These are phyloP conservation scores for Phytophthora macrochlamydospora DNA, from an alignment of 352 stramenopile genomes.

Conservation along the genomic window DNA sequence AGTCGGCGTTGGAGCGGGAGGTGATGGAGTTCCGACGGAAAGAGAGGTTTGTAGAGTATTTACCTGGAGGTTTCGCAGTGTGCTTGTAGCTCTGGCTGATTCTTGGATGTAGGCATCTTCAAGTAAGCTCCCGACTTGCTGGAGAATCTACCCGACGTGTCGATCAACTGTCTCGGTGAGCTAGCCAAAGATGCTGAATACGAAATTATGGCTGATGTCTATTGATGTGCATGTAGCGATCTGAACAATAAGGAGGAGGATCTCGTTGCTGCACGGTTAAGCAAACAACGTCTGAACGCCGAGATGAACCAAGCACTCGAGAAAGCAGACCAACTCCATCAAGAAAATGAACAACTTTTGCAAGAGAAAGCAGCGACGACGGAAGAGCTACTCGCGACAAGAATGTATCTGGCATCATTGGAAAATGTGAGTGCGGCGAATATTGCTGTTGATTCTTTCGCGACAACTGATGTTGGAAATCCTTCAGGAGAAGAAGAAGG, in stretches of 20 bases:
- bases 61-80: background rate
- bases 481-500: conserved; percentile 68
- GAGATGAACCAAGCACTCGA: conserved; percentile 64
- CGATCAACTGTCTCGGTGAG: conserved; percentile 64
- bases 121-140: conserved; percentile 67
- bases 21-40: conserved; percentile 59
- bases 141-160: conserved; percentile 68
- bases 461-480: background rate
- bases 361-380: conserved; percentile 63
- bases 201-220: background rate
- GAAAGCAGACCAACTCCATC: conserved; percentile 54
- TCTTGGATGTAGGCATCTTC: conserved; percentile 47
- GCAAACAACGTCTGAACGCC: conserved; percentile 55
- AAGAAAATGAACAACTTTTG: conserved; percentile 71
- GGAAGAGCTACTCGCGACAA: conserved; percentile 67
- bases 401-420: conserved; percentile 73
- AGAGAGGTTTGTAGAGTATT: conserved; percentile 44
- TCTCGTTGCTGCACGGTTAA: conserved; percentile 53
- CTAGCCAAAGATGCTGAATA: background rate
- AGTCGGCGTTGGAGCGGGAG: conserved; percentile 60
- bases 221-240: conserved; percentile 30
- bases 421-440: conserved; percentile 44
- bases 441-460: background rate
- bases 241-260: conserved; percentile 62
- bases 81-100: background rate